These are phyloP conservation scores for Chenopodium formosanum DNA, from an alignment of 148 eudicot genomes.

Conservation along the genomic window DNA sequence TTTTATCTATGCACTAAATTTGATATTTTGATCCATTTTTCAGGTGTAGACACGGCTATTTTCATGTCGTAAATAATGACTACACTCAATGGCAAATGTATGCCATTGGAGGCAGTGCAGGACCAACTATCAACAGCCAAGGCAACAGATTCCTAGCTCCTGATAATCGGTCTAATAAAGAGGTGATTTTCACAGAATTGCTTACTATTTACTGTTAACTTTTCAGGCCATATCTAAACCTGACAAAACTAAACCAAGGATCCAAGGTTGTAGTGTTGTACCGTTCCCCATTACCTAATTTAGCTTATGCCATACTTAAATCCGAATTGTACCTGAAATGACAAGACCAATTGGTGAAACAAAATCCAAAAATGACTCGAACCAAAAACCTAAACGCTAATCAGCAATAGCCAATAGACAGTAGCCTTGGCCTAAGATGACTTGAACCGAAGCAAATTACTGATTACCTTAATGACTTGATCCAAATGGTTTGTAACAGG, in stretches of 20 bases:
- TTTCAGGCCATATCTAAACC: background rate
- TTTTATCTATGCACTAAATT: background rate
- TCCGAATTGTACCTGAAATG: background rate
- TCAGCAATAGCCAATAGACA: background rate
- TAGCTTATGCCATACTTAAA: background rate
- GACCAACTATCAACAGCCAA: constrained; percentile 61
- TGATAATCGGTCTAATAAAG: constrained; percentile 23
- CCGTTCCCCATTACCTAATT: too few relatives aligned
- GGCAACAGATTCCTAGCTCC: constrained; percentile 61
- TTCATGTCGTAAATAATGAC: constrained; percentile 61
- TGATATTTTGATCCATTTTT: background rate
- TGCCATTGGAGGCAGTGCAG: constrained; percentile 66
- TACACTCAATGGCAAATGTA: constrained; percentile 59
- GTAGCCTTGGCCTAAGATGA: background rate
- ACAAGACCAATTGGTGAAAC: too few relatives aligned
- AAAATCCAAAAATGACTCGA: too few relatives aligned
- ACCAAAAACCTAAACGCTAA: background rate
- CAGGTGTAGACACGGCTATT: constrained; percentile 60
- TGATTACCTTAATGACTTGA: background rate
- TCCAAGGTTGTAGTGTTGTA: too few relatives aligned
- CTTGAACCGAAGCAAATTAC: background rate
- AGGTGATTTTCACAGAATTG: constrained; percentile 13
- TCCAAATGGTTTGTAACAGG: constrained; percentile 26
- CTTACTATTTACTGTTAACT: background rate
- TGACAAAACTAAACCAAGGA: too few relatives aligned